Evolutionary conservation across 345 rosid species (phyloP).

Genomic region (Iberis pinnata): DNA sequence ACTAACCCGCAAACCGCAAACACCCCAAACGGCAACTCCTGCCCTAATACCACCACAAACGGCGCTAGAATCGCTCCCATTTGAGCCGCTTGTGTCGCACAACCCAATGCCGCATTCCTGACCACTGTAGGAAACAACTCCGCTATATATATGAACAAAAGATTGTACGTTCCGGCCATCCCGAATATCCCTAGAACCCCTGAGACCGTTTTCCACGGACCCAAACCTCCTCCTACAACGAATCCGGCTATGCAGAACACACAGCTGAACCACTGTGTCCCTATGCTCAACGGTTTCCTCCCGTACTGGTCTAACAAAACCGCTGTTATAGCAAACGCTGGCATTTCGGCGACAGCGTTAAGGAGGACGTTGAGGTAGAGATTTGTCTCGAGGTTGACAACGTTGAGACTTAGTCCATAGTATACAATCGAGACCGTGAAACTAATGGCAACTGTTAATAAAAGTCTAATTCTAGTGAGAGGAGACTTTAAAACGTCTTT

Average conservation of each 20-base stretch:
- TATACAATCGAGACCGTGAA: slow-evolving; percentile 70
- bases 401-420: slow-evolving; percentile 88
- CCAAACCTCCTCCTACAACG: slow-evolving; percentile 32
- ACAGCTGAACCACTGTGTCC: slow-evolving; percentile 78
- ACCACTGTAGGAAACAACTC: slow-evolving; percentile 92
- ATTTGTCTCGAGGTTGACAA: slow-evolving; percentile 79
- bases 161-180: slow-evolving; percentile 79
- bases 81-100: slow-evolving; percentile 76
- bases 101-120: slow-evolving; percentile 83
- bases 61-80: slow-evolving; percentile 92
- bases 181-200: slow-evolving; percentile 82
- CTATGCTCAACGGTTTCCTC: slow-evolving; percentile 70
- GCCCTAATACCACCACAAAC: slow-evolving; percentile 71
- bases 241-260: slow-evolving; percentile 56
- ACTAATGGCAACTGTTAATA: slow-evolving; percentile 49
- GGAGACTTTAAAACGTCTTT: slow-evolving; percentile 62
- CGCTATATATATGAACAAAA: slow-evolving; percentile 69
- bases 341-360: slow-evolving; percentile 79
- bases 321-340: slow-evolving; percentile 73
- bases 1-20: slow-evolving; percentile 55
- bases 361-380: slow-evolving; percentile 66
- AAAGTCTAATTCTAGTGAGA: slow-evolving; percentile 48
- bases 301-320: slow-evolving; percentile 57
- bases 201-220: slow-evolving; percentile 58
- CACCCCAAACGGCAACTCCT: slow-evolving; percentile 55